Evolutionary conservation across 768 basidiomycete genomes (phyloP), one percentile per base, ranked within the genome.

Genomic region (Grammothele lineata): DNA sequence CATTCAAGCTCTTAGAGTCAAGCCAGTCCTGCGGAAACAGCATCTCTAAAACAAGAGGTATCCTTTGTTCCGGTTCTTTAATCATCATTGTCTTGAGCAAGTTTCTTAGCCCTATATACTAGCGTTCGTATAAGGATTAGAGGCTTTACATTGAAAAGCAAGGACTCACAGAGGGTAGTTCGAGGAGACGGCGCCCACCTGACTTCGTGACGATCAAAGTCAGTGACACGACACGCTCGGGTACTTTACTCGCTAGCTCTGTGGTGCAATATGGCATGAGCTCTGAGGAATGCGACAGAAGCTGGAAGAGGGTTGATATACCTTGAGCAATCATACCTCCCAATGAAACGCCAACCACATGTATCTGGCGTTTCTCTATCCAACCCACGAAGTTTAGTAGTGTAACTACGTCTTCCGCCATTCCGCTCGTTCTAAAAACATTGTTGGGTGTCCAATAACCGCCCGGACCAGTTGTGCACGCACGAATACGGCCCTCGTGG

Each of bases 281-380:
- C 39, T 17, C 22, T 18, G 15, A 44, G n/a, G n/a, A n/a, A n/a
- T n/a, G n/a, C n/a, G n/a, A n/a, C n/a, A n/a, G n/a, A n/a, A n/a
- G n/a, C n/a, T n/a, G n/a, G n/a, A n/a, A n/a, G n/a, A n/a, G n/a
- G n/a, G 36, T 10, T 37, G 9, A 1, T 1, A 32, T 49, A 84
- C 85, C 83, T 66, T 87, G 85, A 0, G 86, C 79, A 40, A 89
- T 87, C 89, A 91, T 92, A 4, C 89, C 89, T 2, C 90, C 90
- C 4, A 92, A 62, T 32, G 86, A 89, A 19, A 79, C 65, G 7
- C 90, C 85, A 18, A 92, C 82, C 25, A 92, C 64, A 57, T 91
- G 82, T 5, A 92, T 36, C 39, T 75, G 73, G 4, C 76, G 75
- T 9, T 76, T 65, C 6, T 61, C 71, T 0, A 76, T 87, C 87